Base-by-base conservation (phyloP, 768 basidiomycete genomes). In the Xerocomus potaroensis region DNA sequence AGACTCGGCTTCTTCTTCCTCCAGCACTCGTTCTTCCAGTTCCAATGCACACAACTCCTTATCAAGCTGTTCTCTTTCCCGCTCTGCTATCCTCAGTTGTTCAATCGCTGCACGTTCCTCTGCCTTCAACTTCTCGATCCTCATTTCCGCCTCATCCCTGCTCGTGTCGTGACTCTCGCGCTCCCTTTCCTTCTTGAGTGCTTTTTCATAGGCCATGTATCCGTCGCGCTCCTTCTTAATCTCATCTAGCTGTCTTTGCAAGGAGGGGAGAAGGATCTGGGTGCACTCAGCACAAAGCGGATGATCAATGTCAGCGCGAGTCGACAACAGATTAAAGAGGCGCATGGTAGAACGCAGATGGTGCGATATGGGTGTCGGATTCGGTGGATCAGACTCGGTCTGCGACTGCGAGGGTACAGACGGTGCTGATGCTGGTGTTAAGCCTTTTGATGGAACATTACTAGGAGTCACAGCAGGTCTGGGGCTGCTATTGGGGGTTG, bases 281-380 rank as follows among this genome's bases (percentile, higher is more conserved):
- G 93, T 91, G 66, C 96, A 99, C 59, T 98, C 95, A 0, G 87
- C 81, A 65, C 96, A 99, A 8, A 99, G 75, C 5, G 96, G 96
- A 62, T 97, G 93, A 63, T 93, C 91, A 35, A 94, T 79, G 26
- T 87, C 85, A 43, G 85, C 83, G 34, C 83, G 75, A 46, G 83
- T 78, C 11, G 88, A 87, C 35, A 91, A 73, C 24, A 90, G 64
- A 62, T 86, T 87, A 63, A 89, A 84, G 31, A 92, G 73, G 16
- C 81, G 80, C 50, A 77, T 75, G 38, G 85, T 83, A 29, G 87
- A 87, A 47, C 83, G 81, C 48, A 91, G 70, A 59, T 87, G 85
- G 65, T 86, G 81, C 32, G 87, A 86, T 51, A 88, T 71, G 27
- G 89, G 83, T 19, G 87, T 81, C 37, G 86, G 82, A 59, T 79